Base-by-base conservation (phyloP, 805 yeast genomes). In the Spathaspora sp. region DNA sequence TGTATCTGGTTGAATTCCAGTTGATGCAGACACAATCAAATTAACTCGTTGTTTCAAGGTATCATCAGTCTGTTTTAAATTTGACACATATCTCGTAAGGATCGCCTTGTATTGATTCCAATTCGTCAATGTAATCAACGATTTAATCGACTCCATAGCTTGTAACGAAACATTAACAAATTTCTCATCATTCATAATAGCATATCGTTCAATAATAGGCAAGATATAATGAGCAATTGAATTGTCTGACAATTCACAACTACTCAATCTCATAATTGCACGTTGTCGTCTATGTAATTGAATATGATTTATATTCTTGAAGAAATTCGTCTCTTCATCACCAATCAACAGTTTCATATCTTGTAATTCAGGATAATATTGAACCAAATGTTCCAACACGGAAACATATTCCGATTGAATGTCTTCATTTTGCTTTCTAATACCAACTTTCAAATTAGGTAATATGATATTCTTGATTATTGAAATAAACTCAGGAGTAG, bases 241-340 rank as follows among this genome's bases (percentile, higher is more conserved):
- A 38, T 72, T 69, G 23, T 80, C 80, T 0, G 80, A 66, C 6
- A 92, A 66, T 6, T 72, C 56, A 18, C 65, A 52, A 5, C 82
- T 78, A 43, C 78, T 77, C 28, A 92, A 68, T 52, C 87, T 78
- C 60, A 82, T 79, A 19, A 93, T 76, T 0, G 98, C 96, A 60
- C 91, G 79, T 65, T 87, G 91, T 59, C 97, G 86, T 69, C 96
- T 82, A 61, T 86, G 90, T 9, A 86, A 60, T 70, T 93, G 99
- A 38, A 93, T 83, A 65, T 93, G 97, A 53, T 78, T 79, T 46
- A 94, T 76, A 59, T 91, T 90, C 43, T 70, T 64, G 68, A 89
- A 89, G 62, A 89, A 87, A 66, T 89, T 85, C 3, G 90, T 87
- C 59, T 91, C 97, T 59, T 90, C 96, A 42, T 85, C 58, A 59